phyloP scores from a whole-genome alignment of 768 basidiomycete species.

The Cystobasidium onofrii region DNA sequence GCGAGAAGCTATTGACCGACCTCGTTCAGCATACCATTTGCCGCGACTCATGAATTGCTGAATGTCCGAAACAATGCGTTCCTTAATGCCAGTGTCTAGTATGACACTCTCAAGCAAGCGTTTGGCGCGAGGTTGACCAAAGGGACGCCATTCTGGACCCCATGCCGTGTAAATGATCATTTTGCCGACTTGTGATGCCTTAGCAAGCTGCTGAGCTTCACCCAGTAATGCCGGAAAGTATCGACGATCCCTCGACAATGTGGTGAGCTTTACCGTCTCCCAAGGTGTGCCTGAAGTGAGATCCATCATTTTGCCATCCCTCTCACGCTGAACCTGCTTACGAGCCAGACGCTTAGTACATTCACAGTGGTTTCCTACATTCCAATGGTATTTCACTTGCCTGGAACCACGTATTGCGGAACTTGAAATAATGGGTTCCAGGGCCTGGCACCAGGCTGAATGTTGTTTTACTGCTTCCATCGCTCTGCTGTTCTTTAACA shows the following conservation, averaged over 20 bases:
- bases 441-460: slow-evolving; percentile 95
- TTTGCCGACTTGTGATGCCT: slow-evolving; percentile 79
- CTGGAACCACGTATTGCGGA: slow-evolving; percentile 91
- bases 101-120: slow-evolving; percentile 83
- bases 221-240: slow-evolving; percentile 71
- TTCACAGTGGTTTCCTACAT: too few relatives aligned
- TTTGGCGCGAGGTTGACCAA: slow-evolving; percentile 81
- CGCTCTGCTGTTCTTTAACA: slow-evolving; percentile 70
- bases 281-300: slow-evolving; percentile 85
- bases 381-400: slow-evolving; percentile 48
- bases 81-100: slow-evolving; percentile 68
- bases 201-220: slow-evolving; percentile 82
- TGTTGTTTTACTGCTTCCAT: slow-evolving; percentile 77
- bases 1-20: too few relatives aligned
- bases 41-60: slow-evolving; percentile 70
- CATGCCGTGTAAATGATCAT: slow-evolving; percentile 93
- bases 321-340: slow-evolving; percentile 80
- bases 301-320: slow-evolving; percentile 85
- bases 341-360: too few relatives aligned
- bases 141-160: slow-evolving; percentile 92
- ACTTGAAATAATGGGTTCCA: slow-evolving; percentile 85
- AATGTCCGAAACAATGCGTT: slow-evolving; percentile 72
- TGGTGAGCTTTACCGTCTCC: slow-evolving; percentile 92
- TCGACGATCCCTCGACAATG: slow-evolving; percentile 73
- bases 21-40: slow-evolving; percentile 94